These are phyloP conservation scores for Cucurbita pepo DNA, from an alignment of 306 rosid genomes.

Conservation along the genomic window DNA sequence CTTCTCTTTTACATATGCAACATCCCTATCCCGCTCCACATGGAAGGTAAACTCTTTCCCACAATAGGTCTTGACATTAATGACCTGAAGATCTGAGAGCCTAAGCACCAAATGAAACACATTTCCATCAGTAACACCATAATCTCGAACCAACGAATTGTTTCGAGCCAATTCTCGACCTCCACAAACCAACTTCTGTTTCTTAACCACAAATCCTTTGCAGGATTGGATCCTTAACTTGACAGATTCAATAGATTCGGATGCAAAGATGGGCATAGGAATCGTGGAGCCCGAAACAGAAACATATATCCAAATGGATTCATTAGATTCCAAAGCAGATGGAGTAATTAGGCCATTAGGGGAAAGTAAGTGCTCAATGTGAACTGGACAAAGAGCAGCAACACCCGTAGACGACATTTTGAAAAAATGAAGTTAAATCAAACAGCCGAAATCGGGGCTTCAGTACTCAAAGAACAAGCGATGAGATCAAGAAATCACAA, in stretches of 20 bases:
- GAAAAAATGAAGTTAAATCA: not conserved
- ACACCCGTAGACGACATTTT: slow-evolving; percentile 84
- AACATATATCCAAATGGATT: slow-evolving; percentile 46
- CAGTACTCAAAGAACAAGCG: not conserved
- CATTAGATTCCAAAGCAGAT: slow-evolving; percentile 22
- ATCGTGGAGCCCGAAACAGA: slow-evolving; percentile 40
- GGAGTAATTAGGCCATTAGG: slow-evolving; percentile 17
- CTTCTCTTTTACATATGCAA: slow-evolving; percentile 64
- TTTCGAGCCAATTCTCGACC: slow-evolving; percentile 79
- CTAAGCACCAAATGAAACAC: slow-evolving; percentile 75
- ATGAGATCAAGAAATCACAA: slow-evolving; percentile 7
- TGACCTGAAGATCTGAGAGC: slow-evolving; percentile 64
- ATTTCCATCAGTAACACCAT: slow-evolving; percentile 70
- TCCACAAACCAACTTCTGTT: slow-evolving; percentile 75
- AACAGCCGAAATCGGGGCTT: not conserved
- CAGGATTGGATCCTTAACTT: slow-evolving; percentile 55
- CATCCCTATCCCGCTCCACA: slow-evolving; percentile 64
- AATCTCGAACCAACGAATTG: slow-evolving; percentile 59
- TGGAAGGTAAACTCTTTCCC: slow-evolving; percentile 61
- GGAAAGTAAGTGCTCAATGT: slow-evolving; percentile 27
- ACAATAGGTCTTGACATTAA: slow-evolving; percentile 45
- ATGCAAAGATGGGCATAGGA: slow-evolving; percentile 55
- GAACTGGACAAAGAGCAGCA: slow-evolving; percentile 35
- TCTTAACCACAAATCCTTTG: slow-evolving; percentile 66
- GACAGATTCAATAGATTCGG: slow-evolving; percentile 71